Evolutionary conservation across 495 filamentous ascomycete genomes (phyloP).

Genomic region (Tuber aestivum): DNA sequence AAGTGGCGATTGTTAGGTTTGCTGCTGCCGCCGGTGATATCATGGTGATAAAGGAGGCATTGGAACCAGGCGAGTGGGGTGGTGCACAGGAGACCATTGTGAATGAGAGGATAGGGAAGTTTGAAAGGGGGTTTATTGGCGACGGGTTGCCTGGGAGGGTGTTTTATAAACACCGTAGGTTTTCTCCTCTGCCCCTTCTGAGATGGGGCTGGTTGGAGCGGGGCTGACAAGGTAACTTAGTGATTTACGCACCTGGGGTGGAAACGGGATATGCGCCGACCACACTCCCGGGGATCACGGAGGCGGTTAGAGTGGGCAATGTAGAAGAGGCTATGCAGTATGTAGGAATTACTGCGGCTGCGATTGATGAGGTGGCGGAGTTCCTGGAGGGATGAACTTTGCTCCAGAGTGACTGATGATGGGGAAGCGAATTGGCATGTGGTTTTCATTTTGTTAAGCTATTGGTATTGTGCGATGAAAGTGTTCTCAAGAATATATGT

Average conservation of each 20-base stretch:
- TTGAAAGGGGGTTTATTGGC: slow-evolving; percentile 40
- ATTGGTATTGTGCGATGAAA: not conserved
- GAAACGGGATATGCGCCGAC: slow-evolving; percentile 41
- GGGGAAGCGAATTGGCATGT: not conserved
- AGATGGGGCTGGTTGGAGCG: not conserved
- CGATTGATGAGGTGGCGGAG: slow-evolving; percentile 16
- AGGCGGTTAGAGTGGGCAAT: slow-evolving; percentile 39
- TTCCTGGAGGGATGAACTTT: not conserved
- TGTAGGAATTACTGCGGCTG: slow-evolving; percentile 40
- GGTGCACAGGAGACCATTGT: slow-evolving; percentile 27
- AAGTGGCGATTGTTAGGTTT: not conserved
- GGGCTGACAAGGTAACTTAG: slow-evolving; percentile 10
- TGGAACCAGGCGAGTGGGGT: slow-evolving; percentile 15
- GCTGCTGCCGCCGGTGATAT: not conserved
- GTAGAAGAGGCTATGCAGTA: slow-evolving; percentile 33
- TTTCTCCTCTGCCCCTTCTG: slow-evolving; percentile 12
- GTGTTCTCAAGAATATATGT: not conserved
- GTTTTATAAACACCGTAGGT: slow-evolving; percentile 43
- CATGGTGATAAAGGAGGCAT: slow-evolving; percentile 8
- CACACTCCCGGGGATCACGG: slow-evolving; percentile 43
- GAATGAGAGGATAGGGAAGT: slow-evolving; percentile 41
- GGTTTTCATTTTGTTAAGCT: not conserved
- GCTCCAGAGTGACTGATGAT: not conserved
- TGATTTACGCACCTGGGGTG: slow-evolving; percentile 29
- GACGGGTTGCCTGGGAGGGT: slow-evolving; percentile 41